phyloP scores from a whole-genome alignment of 805 yeast genomes.

The Metschnikowia kunwiensis region DNA sequence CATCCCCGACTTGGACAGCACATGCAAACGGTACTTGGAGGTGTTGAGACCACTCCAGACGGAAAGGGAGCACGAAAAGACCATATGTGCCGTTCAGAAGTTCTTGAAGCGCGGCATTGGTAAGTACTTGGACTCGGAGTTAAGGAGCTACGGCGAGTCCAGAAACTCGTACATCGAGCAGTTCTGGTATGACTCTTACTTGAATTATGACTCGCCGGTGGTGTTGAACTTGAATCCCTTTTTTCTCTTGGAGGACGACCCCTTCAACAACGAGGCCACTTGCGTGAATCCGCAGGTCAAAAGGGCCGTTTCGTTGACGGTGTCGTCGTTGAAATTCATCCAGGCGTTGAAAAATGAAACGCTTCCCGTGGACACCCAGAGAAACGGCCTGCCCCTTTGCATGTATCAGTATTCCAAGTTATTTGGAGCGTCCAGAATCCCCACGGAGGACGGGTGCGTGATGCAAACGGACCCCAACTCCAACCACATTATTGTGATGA shows the following conservation, averaged over 20 bases:
- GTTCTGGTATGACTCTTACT: constrained; percentile 90
- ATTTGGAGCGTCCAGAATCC: constrained; percentile 86
- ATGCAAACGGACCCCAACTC: constrained; percentile 77
- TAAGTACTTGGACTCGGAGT: constrained; percentile 59
- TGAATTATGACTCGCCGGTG: constrained; percentile 83
- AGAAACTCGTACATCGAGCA: constrained; percentile 85
- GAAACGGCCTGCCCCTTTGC: constrained; percentile 63
- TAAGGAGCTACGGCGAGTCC: constrained; percentile 58
- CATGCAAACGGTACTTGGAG: constrained; percentile 63
- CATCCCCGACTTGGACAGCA: constrained; percentile 68
- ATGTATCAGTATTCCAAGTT: constrained; percentile 89
- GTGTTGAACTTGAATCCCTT: constrained; percentile 91
- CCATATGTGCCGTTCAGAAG: constrained; percentile 54
- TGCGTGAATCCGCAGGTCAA: constrained; percentile 56
- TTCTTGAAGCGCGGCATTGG: constrained; percentile 52
- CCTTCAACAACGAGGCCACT: constrained; percentile 60
- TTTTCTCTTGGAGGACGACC: constrained; percentile 87
- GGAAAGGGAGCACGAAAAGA: constrained; percentile 60
- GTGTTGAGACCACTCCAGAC: constrained; percentile 81
- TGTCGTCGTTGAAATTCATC: constrained; percentile 74
- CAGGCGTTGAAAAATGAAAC: constrained; percentile 75
- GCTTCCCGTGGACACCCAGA: constrained; percentile 65
- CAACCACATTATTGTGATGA: constrained; percentile 76
- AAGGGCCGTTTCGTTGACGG: constrained; percentile 76
- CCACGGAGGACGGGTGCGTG: constrained; percentile 74